Evolutionary conservation across 768 basidiomycete species (phyloP), one percentile per base, ranked within the genome.

Genomic region (Chalciporus sphaerocephalus): DNA sequence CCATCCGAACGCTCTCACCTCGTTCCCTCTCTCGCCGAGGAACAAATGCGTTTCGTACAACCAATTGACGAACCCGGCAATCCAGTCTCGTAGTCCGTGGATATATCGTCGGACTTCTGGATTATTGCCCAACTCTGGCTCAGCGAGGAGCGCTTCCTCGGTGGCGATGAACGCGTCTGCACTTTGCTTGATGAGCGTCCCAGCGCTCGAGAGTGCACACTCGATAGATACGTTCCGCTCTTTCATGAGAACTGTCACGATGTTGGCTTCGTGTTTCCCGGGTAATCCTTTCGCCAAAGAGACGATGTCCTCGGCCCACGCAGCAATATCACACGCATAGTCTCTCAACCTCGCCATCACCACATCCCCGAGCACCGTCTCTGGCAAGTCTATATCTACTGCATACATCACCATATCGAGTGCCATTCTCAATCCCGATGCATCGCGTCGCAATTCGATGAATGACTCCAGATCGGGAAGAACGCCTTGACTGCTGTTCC

Each of bases 61-160:
- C 82, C 82, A 84, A 52, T 83, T 75, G n/a, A 79, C 53, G n/a
- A 67, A 69, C 7, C 83, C 83, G 3, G 73, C 68, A 30, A 85
- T 70, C 50, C 72, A 78, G 48, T 82, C 76, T 27, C 74, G 73
- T 22, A 84, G 58, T 6, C 74, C 75, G n/a, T 64, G 72, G 22
- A 78, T 61, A 52, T 78, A 81, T 4, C 53, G 60, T 17, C 53
- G 55, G 21, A 62, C 58, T 40, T 71, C 66, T 38, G 36, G 50
- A 42, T 62, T 46, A 30, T 40, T 38, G 25, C 50, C 42, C 18
- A 50, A 39, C 1, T 48, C 53, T 10, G 53, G 40, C 4, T 52
- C 42, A 9, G 51, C 50, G 6, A 52, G 44, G 12, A 68, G 34
- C 3, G 46, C 46, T 25, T 52, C 58, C 24, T 63, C 65, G 1